phyloP scores from a whole-genome alignment of 2,329 filamentous ascomycete genomes.

The Colletotrichum sidae region DNA sequence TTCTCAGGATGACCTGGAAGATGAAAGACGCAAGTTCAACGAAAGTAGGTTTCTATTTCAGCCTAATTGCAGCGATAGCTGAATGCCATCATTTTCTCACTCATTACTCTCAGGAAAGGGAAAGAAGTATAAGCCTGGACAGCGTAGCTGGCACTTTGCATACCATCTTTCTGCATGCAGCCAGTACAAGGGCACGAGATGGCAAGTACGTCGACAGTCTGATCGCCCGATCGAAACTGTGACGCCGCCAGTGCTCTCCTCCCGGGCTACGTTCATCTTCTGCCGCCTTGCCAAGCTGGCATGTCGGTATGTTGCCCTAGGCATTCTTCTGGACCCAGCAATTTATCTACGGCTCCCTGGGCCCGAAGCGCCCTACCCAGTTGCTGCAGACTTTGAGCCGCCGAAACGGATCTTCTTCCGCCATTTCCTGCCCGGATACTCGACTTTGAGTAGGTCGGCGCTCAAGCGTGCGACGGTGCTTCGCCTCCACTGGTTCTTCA shows the following conservation, averaged over 20 bases:
- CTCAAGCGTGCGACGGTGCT: slow-evolving; percentile 3
- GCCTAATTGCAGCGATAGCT: background rate
- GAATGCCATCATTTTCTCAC: background rate
- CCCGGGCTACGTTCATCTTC: background rate
- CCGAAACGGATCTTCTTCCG: background rate
- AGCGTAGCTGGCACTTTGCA: slow-evolving; percentile 3
- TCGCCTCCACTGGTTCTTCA: slow-evolving; percentile 1
- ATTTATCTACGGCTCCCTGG: background rate
- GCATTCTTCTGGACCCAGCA: background rate
- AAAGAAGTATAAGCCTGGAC: background rate
- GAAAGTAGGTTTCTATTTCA: background rate
- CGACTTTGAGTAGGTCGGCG: background rate
- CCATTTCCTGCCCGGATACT: background rate
- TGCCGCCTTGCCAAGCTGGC: background rate
- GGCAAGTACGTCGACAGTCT: background rate
- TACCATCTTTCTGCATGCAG: slow-evolving; percentile 2
- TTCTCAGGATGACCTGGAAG: background rate
- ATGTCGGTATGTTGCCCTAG: background rate
- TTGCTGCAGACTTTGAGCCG: background rate
- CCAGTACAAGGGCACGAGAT: background rate
- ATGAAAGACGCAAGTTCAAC: background rate
- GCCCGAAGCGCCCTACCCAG: background rate
- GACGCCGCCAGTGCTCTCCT: background rate
- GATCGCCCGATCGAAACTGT: background rate
- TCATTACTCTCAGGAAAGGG: background rate